Percentiles rank a stretch among this genome's conserved stretches.
These are phyloP conservation scores for Angomonas ambiguus DNA, from an alignment of 208 protist genomes.

Conservation along the genomic window DNA sequence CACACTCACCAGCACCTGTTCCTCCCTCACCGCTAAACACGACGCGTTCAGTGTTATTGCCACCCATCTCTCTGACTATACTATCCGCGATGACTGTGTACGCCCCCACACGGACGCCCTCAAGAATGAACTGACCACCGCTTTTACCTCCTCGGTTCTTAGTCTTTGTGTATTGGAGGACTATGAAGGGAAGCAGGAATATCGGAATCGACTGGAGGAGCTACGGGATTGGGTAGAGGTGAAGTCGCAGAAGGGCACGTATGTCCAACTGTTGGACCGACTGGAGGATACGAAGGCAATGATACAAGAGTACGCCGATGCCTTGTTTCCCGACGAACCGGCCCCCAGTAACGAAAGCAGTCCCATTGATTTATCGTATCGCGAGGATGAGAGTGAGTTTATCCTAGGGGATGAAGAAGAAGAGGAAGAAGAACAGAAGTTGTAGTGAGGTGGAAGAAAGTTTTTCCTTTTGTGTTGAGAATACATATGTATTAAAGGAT, in stretches of 20 bases:
- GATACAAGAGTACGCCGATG: slow-evolving; percentile 60
- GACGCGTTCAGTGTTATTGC: slow-evolving; percentile 43
- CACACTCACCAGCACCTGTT: slow-evolving; percentile 25
- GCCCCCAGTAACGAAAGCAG: neutral
- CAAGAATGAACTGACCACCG: slow-evolving; percentile 47
- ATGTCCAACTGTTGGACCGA: slow-evolving; percentile 54
- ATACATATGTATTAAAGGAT: neutral
- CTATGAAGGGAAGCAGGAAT: slow-evolving; percentile 47
- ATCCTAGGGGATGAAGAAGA: neutral
- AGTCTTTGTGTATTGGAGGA: slow-evolving; percentile 42
- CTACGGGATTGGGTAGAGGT: slow-evolving; percentile 81
- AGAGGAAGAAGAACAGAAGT: neutral
- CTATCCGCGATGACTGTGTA: slow-evolving; percentile 67
- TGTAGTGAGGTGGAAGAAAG: neutral
- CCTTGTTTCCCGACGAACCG: slow-evolving; percentile 40
- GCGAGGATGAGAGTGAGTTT: no score
- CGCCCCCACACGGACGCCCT: slow-evolving; percentile 50
- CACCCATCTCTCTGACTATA: slow-evolving; percentile 69
- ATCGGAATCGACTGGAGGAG: slow-evolving; percentile 63
- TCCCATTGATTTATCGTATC: neutral
- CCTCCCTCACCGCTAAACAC: slow-evolving; percentile 39
- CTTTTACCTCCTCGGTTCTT: slow-evolving; percentile 49
- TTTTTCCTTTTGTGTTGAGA: neutral
- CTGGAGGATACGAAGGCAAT: slow-evolving; percentile 46
- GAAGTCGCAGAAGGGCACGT: slow-evolving; percentile 65